Evolutionary conservation across 2,329 filamentous ascomycete species (phyloP), one percentile per base, ranked within the genome.

Genomic region (Colletotrichum agaves): DNA sequence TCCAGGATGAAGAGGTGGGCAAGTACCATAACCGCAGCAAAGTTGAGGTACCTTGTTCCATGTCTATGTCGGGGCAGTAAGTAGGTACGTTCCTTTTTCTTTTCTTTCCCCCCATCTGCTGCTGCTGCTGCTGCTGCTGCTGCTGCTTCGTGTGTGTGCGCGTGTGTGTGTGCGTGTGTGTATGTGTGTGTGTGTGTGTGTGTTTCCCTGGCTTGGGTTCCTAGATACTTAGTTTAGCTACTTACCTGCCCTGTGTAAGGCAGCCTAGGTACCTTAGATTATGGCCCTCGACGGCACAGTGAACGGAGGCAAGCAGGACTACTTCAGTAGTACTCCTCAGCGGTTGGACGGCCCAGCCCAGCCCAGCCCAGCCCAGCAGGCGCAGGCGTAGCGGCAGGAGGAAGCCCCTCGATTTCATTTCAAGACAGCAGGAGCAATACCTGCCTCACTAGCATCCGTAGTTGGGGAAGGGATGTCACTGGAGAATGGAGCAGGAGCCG

Each of bases 321-420:
- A n/a, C n/a, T n/a, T 37, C 35, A 44, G 5, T 44, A 27, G 15
- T n/a, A n/a, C 47, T 33, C 47, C 47, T 49, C 46, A 52, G 47
- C 47, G 27, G 33, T 17, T 52, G 47, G 47, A 52, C 15, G 47
- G 47, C 23, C 50, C 11, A 53, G n/a, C 50, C 33, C 31, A 53
- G 50, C 31, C 50, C 50, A 53, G 50, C 50, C 50, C 47, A 53
- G 49, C n/a, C 49, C 49, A 55, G 33, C 15, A 37, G 17, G 39
- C 37, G 55, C 41, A 58, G 55, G 15, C 17, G 31, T 15, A 53
- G 49, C 33, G 23, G 27, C 55, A 58, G 55, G 39, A 46, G 27
- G 37, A 57, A 39, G 39, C 46, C 46, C 21, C 7, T 49, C 46
- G 13, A 37, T 21, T 49, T 13, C 44, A 19, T n/a, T 7, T 21